These are phyloP conservation scores for Eremochloa ophiuroides DNA, from an alignment of 176 grass and related monocot species.

Conservation along the genomic window DNA sequence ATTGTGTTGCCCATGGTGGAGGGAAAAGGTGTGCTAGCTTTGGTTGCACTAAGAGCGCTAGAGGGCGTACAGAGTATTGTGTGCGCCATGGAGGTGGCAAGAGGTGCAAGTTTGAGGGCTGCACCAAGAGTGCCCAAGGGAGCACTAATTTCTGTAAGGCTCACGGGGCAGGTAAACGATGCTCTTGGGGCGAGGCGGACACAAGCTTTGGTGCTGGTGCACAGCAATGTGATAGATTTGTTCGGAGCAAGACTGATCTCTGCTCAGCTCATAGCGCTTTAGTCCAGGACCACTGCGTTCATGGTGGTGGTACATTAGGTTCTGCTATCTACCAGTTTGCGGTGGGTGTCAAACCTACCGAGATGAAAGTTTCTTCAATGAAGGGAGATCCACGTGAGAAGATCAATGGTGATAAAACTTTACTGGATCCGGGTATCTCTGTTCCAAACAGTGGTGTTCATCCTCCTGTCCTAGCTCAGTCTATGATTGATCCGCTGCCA, in stretches of 20 bases:
- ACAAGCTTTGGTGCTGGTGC: conserved; percentile 16
- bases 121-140: conserved; percentile 75
- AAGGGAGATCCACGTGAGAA: conserved; percentile 23
- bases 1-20: conserved; percentile 83
- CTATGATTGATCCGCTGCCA: conserved; percentile 28
- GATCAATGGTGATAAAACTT: background rate
- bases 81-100: conserved; percentile 94
- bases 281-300: conserved; percentile 75
- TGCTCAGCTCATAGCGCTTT: conserved; percentile 61
- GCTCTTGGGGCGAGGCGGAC: conserved; percentile 44
- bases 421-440: background rate
- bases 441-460: background rate
- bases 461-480: background rate
- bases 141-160: conserved; percentile 82
- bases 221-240: conserved; percentile 57
- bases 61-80: conserved; percentile 82
- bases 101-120: conserved; percentile 55
- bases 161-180: conserved; percentile 79
- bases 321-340: background rate
- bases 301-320: conserved; percentile 62
- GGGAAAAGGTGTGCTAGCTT: conserved; percentile 72
- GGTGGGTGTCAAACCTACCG: background rate
- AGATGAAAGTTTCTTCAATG: conserved; percentile 29
- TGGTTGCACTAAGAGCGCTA: conserved; percentile 79
- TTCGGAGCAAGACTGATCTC: conserved; percentile 61